A percentile compares a stretch with the other conserved stretches of the same genome.
Conservation (phyloP, 768 basidiomycete species). For the Suillus weaverae region DNA sequence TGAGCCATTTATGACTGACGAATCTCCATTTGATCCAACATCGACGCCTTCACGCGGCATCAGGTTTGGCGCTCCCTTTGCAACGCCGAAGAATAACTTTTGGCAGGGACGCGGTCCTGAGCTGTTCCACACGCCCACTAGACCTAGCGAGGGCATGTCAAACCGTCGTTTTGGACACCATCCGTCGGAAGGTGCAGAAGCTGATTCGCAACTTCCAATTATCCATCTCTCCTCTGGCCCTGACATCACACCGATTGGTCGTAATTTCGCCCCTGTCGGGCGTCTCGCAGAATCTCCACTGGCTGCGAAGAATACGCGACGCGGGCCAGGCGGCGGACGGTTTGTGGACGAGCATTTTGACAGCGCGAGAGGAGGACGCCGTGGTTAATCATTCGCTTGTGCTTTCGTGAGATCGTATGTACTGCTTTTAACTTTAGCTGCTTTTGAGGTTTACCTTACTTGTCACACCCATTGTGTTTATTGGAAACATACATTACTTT, state of each 20-base stretch:
- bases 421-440: not conserved
- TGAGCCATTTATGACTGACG: conserved; percentile 41
- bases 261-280: conserved; percentile 25
- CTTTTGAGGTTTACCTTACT: conserved; percentile 2
- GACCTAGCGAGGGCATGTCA: conserved; percentile 25
- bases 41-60: conserved; percentile 83
- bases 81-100: conserved; percentile 59
- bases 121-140: conserved; percentile 56
- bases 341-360: conserved; percentile 4
- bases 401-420: conserved; percentile 3
- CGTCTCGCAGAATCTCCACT: conserved; percentile 31
- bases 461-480: not conserved
- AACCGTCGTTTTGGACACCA: conserved; percentile 15
- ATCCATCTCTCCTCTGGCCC: conserved; percentile 17
- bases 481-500: not conserved
- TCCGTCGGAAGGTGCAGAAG: conserved; percentile 24
- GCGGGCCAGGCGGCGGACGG: conserved; percentile 13
- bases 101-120: conserved; percentile 46
- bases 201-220: conserved; percentile 19
- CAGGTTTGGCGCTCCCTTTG: conserved; percentile 55
- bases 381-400: not conserved
- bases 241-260: conserved; percentile 58
- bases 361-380: conserved; percentile 10
- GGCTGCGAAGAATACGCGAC: conserved; percentile 27
- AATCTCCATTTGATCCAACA: conserved; percentile 71